Percentiles rank a stretch among this genome's conserved stretches.
These are phyloP conservation scores for Allomyces macrogynus DNA, from an alignment of 192 early-diverging fungal genomes.

Conservation along the genomic window DNA sequence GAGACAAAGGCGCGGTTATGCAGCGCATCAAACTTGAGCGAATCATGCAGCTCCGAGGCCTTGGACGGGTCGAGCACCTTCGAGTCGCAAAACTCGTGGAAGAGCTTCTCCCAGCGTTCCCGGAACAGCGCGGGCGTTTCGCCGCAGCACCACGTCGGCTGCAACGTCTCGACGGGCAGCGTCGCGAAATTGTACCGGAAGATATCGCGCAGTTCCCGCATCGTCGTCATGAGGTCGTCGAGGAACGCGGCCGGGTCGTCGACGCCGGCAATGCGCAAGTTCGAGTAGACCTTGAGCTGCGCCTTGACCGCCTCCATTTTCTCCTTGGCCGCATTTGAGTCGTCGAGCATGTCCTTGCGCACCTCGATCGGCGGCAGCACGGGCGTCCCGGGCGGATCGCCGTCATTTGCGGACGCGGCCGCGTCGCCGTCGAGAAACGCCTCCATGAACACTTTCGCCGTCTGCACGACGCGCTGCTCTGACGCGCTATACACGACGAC, in stretches of 20 bases:
- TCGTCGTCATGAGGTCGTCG: constrained; percentile 40
- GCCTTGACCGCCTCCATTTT: constrained; percentile 73
- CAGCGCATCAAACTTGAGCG: constrained; percentile 88
- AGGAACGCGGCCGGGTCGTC: background rate
- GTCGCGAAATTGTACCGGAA: constrained; percentile 61
- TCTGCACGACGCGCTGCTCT: constrained; percentile 73
- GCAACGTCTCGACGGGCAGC: constrained; percentile 34
- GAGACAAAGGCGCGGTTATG: constrained; percentile 52
- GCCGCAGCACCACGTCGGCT: constrained; percentile 72
- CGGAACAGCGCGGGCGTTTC: constrained; percentile 67
- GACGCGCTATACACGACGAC: constrained; percentile 66
- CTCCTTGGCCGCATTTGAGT: constrained; percentile 83
- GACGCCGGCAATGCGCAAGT: constrained; percentile 7
- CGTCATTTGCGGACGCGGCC: constrained; percentile 6
- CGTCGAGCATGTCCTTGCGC: constrained; percentile 83
- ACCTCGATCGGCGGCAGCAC: constrained; percentile 22
- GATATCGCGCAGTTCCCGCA: constrained; percentile 38
- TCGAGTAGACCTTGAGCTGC: constrained; percentile 46
- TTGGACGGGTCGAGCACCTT: constrained; percentile 58
- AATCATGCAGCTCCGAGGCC: constrained; percentile 83
- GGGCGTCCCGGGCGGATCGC: background rate
- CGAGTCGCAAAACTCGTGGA: constrained; percentile 55
- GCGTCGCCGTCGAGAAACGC: constrained; percentile 16
- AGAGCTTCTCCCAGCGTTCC: constrained; percentile 94
- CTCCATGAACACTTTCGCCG: constrained; percentile 37